Percentiles rank a stretch among this genome's conserved stretches.
Conservation (phyloP, 176 grass and related monocot genomes). For the Phoenix roebelenii region DNA sequence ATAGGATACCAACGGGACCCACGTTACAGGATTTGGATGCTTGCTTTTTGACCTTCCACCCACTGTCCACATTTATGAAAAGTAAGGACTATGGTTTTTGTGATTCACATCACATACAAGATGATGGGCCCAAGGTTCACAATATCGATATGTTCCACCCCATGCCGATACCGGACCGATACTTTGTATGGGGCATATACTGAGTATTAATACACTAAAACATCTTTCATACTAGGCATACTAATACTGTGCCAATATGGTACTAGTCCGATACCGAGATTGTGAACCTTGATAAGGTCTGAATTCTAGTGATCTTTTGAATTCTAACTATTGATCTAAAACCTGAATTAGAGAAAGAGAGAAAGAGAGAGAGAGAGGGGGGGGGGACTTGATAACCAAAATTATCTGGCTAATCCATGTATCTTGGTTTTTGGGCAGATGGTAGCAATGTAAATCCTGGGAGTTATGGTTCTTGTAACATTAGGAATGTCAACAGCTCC, state of each 20-base stretch:
- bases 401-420: not conserved
- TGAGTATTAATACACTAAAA: too few species aligned
- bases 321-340: too few species aligned
- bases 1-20: slow-evolving; percentile 69
- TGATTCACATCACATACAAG: not conserved
- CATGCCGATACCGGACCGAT: too few species aligned
- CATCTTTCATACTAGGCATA: too few species aligned
- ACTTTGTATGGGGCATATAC: too few species aligned
- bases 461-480: slow-evolving; percentile 3
- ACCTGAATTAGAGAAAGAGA: too few species aligned
- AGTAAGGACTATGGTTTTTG: slow-evolving; percentile 16
- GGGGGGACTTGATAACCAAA: too few species aligned
- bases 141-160: too few species aligned
- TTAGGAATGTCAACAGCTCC: slow-evolving; percentile 13
- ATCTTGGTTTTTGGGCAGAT: not conserved
- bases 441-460: slow-evolving; percentile 7
- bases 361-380: too few species aligned
- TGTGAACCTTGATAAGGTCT: too few species aligned
- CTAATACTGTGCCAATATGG: too few species aligned
- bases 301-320: not conserved
- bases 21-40: slow-evolving; percentile 71
- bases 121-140: not conserved
- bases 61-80: slow-evolving; percentile 27
- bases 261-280: too few species aligned
- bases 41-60: slow-evolving; percentile 76